phyloP scores from a whole-genome alignment of 345 rosid species.

The Ceriops tagal region DNA sequence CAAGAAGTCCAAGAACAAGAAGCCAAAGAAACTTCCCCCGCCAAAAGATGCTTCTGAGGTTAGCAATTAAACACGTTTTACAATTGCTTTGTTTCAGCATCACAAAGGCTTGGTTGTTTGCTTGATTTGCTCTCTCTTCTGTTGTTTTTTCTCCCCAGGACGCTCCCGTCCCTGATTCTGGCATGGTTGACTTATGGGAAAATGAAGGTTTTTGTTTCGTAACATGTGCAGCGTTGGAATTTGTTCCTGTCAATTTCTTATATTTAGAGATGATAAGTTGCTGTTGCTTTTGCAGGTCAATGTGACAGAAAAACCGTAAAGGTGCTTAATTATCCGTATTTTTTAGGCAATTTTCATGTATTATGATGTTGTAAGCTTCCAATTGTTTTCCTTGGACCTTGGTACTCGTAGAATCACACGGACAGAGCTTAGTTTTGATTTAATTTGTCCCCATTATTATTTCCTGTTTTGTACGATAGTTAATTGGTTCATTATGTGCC shows the following conservation, averaged over 20 bases:
- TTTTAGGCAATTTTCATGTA: too few relatives aligned
- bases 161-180: conserved; percentile 35
- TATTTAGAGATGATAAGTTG: background rate
- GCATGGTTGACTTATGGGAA: conserved; percentile 65
- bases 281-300: conserved; percentile 39
- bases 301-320: conserved; percentile 36
- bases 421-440: background rate
- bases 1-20: conserved; percentile 40
- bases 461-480: background rate
- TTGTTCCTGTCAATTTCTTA: background rate
- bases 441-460: background rate
- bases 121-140: conserved; percentile 6
- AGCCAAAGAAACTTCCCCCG: conserved; percentile 17
- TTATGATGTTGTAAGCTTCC: too few relatives aligned
- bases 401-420: too few relatives aligned
- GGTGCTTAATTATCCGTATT: conserved; percentile 33
- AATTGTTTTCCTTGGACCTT: too few relatives aligned
- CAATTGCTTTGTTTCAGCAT: background rate
- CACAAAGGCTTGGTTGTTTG: background rate
- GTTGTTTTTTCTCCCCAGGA: conserved; percentile 29
- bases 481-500: background rate
- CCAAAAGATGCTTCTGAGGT: conserved; percentile 37
- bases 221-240: background rate
- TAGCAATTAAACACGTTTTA: background rate
- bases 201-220: conserved; percentile 41